Evolutionary conservation across 2,329 filamentous ascomycete genomes (phyloP).

Genomic region (Diaporthe caulivora): DNA sequence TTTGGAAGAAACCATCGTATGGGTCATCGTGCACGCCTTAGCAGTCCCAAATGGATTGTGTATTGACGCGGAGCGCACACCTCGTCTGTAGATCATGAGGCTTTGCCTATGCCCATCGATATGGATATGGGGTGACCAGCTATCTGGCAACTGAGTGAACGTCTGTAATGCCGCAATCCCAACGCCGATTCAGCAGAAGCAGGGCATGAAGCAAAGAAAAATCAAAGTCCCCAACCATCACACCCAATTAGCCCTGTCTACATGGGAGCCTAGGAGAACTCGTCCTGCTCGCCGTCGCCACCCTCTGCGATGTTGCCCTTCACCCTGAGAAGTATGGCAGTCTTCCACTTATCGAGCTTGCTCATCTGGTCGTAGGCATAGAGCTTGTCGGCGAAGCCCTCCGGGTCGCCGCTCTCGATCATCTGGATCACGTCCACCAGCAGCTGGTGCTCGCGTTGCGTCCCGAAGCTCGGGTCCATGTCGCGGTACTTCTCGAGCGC

Average conservation of each 20-base stretch:
- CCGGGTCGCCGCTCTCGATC: conserved; percentile 82
- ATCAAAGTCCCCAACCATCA: not conserved
- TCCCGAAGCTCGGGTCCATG: conserved; percentile 80
- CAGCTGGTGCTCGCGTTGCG: conserved; percentile 84
- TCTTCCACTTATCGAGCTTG: conserved; percentile 98
- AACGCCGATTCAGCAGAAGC: conserved; percentile 21
- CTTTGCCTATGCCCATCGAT: not conserved
- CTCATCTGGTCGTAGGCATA: conserved; percentile 93
- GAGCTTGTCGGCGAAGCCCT: conserved; percentile 86
- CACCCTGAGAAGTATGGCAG: conserved; percentile 81
- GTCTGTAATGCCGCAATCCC: conserved; percentile 27
- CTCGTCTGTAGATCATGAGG: not conserved
- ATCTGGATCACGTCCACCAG: conserved; percentile 81
- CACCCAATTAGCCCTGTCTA: not conserved
- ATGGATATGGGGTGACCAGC: conserved; percentile 5
- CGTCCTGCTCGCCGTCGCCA: conserved; percentile 47
- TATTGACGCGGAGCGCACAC: not conserved
- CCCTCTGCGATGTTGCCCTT: conserved; percentile 82
- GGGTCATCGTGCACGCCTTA: not conserved
- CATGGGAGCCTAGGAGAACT: conserved; percentile 49
- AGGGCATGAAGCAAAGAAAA: not conserved
- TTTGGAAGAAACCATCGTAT: not conserved
- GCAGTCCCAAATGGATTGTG: not conserved
- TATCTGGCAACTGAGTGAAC: conserved; percentile 20
- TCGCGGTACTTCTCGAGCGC: conserved; percentile 87